Evolutionary conservation across 768 basidiomycete species (phyloP), one percentile per base, ranked within the genome.

Genomic region (Hysterangium stoloniferum): DNA sequence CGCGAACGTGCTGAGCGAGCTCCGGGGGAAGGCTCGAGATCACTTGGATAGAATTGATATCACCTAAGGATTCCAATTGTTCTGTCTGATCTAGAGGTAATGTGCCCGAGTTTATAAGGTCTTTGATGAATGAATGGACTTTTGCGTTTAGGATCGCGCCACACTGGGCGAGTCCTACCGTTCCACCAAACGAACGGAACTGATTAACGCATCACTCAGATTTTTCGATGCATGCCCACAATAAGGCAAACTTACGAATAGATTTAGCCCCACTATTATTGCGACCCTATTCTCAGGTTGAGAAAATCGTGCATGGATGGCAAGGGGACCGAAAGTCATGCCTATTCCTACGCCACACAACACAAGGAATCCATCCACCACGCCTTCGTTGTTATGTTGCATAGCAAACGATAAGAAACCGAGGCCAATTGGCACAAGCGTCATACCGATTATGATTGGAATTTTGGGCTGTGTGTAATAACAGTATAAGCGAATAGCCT

Each of bases 91-190:
- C 42, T 7, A 55, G 31, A 1, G 66, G 59, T 44, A 75, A 48
- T 9, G 58, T 45, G 17, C 63, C 67, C 13, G 63, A 62, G 4
- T 28, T 35, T 22, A 66, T 54, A 11, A 54, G 57, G 20, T 56
- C 36, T 15, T 54, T 25, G 53, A 78, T 61, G 46, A 65, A 65
- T 19, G 58, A 24, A 22, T 61, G 60, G 25, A 74, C 75, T 59
- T 68, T 74, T 29, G 66, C 61, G 54, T 69, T 68, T 48, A 77
- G 66, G 19, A 78, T 63, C 6, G 77, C 71, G 35, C 69, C 67
- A 45, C 75, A 76, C 54, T 78, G 77, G 0, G 77, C 75, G 33
- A 78, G 69, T 20, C 77, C 76, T 33, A 76, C 58, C 0, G 75
- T 77, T 7, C 77, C 77, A n/a, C 77, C 77, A 33, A 76, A 61